These are phyloP conservation scores for Phialophora chinensis DNA, from an alignment of 2,329 filamentous ascomycete species.

Conservation along the genomic window DNA sequence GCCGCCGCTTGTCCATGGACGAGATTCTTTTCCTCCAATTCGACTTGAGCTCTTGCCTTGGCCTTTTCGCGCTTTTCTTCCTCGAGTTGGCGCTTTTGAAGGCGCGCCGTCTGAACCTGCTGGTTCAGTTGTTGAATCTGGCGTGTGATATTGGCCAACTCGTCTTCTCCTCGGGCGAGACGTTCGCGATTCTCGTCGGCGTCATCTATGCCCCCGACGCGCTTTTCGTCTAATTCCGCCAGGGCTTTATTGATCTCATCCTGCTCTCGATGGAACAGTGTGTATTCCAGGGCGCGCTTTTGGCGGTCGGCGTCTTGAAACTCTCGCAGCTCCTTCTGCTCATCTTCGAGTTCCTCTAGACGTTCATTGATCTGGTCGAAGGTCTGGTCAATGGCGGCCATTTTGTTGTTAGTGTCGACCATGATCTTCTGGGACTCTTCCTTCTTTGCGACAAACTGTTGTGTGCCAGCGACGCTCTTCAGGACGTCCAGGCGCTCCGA, in stretches of 20 bases:
- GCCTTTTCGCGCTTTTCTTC: slow-evolving; percentile 85
- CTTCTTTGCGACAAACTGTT: slow-evolving; percentile 92
- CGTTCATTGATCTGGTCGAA: slow-evolving; percentile 91
- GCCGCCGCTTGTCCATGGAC: slow-evolving; percentile 81
- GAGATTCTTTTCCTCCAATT: slow-evolving; percentile 81
- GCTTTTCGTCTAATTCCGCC: slow-evolving; percentile 79
- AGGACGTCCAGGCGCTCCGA: slow-evolving; percentile 84
- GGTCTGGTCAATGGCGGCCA: slow-evolving; percentile 90
- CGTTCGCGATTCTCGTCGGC: slow-evolving; percentile 79
- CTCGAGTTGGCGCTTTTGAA: slow-evolving; percentile 86
- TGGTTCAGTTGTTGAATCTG: slow-evolving; percentile 81
- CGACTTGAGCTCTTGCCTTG: slow-evolving; percentile 79
- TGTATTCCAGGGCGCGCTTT: slow-evolving; percentile 89
- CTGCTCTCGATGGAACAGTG: slow-evolving; percentile 89
- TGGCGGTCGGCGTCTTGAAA: slow-evolving; percentile 96
- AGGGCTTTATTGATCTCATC: slow-evolving; percentile 76
- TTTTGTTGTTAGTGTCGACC: slow-evolving; percentile 93
- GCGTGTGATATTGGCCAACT: slow-evolving; percentile 75
- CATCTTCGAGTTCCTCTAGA: slow-evolving; percentile 86
- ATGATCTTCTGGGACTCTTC: slow-evolving; percentile 95
- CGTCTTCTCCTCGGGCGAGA: slow-evolving; percentile 78
- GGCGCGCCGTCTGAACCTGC: slow-evolving; percentile 79
- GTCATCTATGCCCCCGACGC: slow-evolving; percentile 81
- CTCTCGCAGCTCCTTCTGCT: slow-evolving; percentile 91
- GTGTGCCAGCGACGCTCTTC: slow-evolving; percentile 97